Base-by-base conservation (phyloP, 2,329 filamentous ascomycete genomes). In the Penicillium occitanis region DNA sequence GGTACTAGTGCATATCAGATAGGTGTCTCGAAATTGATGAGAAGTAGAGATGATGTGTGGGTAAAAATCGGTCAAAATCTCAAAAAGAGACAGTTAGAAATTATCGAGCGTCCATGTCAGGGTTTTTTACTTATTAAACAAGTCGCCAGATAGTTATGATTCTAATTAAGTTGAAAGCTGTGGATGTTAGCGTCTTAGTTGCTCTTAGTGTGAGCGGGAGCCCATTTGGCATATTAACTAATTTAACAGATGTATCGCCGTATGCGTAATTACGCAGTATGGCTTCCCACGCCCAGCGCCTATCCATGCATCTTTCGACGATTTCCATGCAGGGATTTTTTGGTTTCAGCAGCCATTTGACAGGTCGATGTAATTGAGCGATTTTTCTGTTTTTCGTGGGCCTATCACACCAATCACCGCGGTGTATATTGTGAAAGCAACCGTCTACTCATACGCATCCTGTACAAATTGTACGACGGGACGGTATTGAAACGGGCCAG, bases 401-500 rank as follows among this genome's bases (percentile, higher is more conserved):
- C 50, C 40, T 22, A 57, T 35, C 53, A 57, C 53, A 22, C 53
- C 30, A 57, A 57, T 40, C 51, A 40, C 0, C 5, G n/a, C 5
- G 5, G 53, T 37, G 19, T 55, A 25, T 30, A 40, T 57, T 57
- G n/a, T 5, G 6, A 37, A 57, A 65, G n/a, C 40, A 11, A 28
- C 53, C 37, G 22, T n/a, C 37, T 57, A 30, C 30, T 33, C 22
- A 46, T 44, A 46, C 17, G 3, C 59, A 48, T 35, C 48, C 44
- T 30, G 19, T 46, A 46, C 57, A 8, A 3, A 22, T 37, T 25
- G 53, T 60, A 28, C 37, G 8, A 44, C 57, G 37, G 57, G 40
- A 44, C 35, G 44, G 53, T 19, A 40, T 51, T 63, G 30, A 55
- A 42, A 22, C 19, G 19, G 60, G 46, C 60, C 60, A 63, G 48